Base-by-base conservation (phyloP, 2,329 filamentous ascomycete genomes). In the Cryphonectria japonica region DNA sequence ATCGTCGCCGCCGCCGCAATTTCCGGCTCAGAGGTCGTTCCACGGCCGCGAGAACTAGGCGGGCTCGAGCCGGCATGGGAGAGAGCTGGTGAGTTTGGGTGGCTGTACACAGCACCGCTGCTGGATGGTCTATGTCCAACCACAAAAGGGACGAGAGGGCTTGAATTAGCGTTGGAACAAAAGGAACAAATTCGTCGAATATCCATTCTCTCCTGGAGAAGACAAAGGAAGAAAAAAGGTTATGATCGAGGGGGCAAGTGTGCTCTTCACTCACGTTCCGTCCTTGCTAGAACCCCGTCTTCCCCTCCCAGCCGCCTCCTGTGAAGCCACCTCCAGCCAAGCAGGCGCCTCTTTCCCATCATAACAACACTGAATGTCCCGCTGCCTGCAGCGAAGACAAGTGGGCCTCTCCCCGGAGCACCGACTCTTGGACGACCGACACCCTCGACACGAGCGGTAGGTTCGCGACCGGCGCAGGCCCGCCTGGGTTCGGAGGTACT, bases 331-430 rank as follows among this genome's bases (percentile, higher is more conserved):
- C 32, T 73, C 67, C 9, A 71, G 66, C 74, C 73, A 75, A n/a
- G 70, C 70, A 41, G 74, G 74, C 3, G 66, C 69, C 57, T 73
- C 66, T 37, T 71, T 72, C 60, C 70, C 74, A 69, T 74, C 71
- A 66, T 75, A 75, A 32, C 67, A 43, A 61, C 74, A 75, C 6
- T 70, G 66, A 1, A 73, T 29, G 22, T 66, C 54, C 19, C 67
- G 66, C 50, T 72, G 67, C n/a, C 67, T 68, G 41, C 74, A 75
- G 14, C 74, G 69, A 0, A 69, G 54, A 59, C 74, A 75, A 13
- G 62, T 26, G 5, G 74, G 74, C 13, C 71, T 57, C 39, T 72
- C 73, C 5, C 74, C 74, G 4, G 71, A 72, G 57, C 74, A 75
- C 7, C 70, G 52, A 26, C 69, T 71, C 61, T 74, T 75, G 43